Evolutionary conservation across 2,329 filamentous ascomycete genomes (phyloP), one percentile per base, ranked within the genome.

Genomic region (Ophiostoma triangulosporum): DNA sequence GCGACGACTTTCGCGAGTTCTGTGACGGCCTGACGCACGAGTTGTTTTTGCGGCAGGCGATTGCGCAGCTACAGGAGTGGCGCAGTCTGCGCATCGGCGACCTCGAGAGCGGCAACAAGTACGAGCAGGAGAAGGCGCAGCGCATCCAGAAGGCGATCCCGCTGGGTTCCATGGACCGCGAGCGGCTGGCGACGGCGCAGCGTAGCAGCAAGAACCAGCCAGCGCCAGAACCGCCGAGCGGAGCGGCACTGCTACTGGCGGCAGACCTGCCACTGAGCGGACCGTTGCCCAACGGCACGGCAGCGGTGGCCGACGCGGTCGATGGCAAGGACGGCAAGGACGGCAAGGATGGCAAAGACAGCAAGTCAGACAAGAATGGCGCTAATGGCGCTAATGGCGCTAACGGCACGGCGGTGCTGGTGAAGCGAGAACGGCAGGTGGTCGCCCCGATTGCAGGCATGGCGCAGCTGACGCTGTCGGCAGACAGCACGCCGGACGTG

Each of bases 1-100:
- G 85, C 61, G 76, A 84, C 48, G 93, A 98, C 66, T 97, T 95
- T 63, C 86, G 94, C 58, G 80, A 83, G 11, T 83, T 97, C 60
- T 86, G 84, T 60, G 83, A 88, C 57, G 90, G 89, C 1, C 72
- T 98, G 0, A 78, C 95, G 48, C 90, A 95, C 62, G 93, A 98
- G 68, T 80, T 93, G 58, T 95, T 95, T 60, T 73, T 98, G 17
- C 82, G 93, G 2, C 83, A 94, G 63, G 93, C 93, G 35, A 95
- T 98, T 56, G 60, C 77, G 0, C 91, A 97, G 65, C 73, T 98
- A 3, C 91, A 97, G 64, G 93, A 97, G 63, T 98, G 93, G 93
- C 82, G 93, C 31, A 79, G 79, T 48, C 80, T 88, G 69, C 81
- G 84, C 20, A 93, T 98, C 57, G 85, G 84, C 1, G 89, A 94